These are phyloP conservation scores for Globisporangium viniferum DNA, from an alignment of 352 stramenopile species.

Conservation along the genomic window DNA sequence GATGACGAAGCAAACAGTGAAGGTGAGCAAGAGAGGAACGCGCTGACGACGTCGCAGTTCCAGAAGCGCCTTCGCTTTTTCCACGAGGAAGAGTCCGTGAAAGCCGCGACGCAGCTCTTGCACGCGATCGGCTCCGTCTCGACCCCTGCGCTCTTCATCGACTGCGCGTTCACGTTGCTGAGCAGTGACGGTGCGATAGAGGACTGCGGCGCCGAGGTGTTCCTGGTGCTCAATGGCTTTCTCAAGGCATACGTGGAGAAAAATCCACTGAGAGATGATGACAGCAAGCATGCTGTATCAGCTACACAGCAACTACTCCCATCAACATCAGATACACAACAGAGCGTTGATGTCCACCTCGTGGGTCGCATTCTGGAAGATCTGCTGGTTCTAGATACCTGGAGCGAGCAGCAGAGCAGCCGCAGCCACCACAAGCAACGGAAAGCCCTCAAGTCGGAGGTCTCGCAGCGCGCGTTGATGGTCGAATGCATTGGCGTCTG, in stretches of 20 bases:
- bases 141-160: constrained; percentile 62
- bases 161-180: constrained; percentile 57
- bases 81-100: constrained; percentile 62
- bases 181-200: neutral
- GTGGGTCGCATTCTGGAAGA: constrained; percentile 77
- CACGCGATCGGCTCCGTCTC: constrained; percentile 38
- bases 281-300: neutral
- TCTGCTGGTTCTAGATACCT: constrained; percentile 47
- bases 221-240: constrained; percentile 69
- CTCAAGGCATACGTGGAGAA: constrained; percentile 30
- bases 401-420: constrained; percentile 28
- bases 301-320: neutral
- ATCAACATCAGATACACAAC: neutral
- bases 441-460: constrained; percentile 10
- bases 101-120: constrained; percentile 43
- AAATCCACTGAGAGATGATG: neutral
- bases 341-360: constrained; percentile 50
- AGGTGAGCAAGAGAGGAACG: neutral
- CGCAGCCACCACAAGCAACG: neutral
- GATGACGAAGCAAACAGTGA: neutral
- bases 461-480: constrained; percentile 57
- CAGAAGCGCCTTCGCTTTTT: constrained; percentile 76
- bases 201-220: constrained; percentile 28
- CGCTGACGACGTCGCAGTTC: constrained; percentile 64
- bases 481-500: constrained; percentile 75